These are phyloP conservation scores for Cynara cardunculus DNA, from an alignment of 129 eudicot species.

Conservation along the genomic window DNA sequence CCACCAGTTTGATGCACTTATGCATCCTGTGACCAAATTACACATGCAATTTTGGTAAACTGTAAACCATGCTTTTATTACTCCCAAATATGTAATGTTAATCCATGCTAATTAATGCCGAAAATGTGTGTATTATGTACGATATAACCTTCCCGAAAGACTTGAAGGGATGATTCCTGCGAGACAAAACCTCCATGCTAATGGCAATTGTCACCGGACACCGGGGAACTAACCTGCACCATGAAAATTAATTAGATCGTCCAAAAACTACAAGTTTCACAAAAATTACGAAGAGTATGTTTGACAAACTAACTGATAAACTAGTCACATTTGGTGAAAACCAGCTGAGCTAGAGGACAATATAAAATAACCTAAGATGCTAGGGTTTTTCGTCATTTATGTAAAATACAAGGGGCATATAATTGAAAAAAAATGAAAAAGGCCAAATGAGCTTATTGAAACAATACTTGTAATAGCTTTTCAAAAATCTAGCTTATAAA, in stretches of 20 bases:
- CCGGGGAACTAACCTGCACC: neutral
- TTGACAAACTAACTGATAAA: neutral
- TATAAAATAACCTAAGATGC: neutral
- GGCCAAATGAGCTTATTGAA: neutral
- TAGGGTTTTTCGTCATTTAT: neutral
- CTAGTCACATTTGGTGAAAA: no score
- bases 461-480: neutral
- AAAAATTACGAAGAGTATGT: neutral
- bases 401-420: neutral
- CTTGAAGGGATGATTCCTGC: neutral
- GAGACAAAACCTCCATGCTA: constrained; percentile 20
- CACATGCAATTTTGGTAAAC: constrained; percentile 13
- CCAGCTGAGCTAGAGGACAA: neutral
- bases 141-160: constrained; percentile 11
- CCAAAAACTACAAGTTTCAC: neutral
- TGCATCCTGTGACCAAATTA: neutral
- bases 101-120: constrained; percentile 21
- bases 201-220: neutral
- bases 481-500: no score
- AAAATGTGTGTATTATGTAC: constrained; percentile 19
- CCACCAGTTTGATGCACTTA: constrained; percentile 13
- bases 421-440: neutral
- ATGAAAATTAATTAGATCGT: neutral
- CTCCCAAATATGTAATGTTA: constrained; percentile 18
- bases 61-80: constrained; percentile 25